Evolutionary conservation across 805 yeast species (phyloP).

Genomic region (Debaryomyces hansenii): DNA sequence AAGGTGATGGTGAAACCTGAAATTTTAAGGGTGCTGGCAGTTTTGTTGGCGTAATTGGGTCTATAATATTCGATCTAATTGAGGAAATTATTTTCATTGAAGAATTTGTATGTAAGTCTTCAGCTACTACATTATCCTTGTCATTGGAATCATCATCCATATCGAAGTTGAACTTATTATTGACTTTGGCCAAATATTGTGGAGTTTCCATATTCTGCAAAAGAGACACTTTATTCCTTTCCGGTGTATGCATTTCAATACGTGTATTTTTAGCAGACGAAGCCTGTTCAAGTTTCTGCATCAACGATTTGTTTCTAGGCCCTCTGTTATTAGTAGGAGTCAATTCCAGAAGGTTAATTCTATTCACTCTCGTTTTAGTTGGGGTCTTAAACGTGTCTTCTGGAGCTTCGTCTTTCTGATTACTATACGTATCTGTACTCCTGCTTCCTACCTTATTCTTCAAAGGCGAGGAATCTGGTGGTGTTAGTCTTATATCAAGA

Average conservation of each 20-base stretch:
- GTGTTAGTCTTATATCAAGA: constrained; percentile 55
- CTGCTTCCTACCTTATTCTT: constrained; percentile 14
- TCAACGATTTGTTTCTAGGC: not conserved
- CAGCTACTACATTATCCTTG: not conserved
- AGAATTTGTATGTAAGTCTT: not conserved
- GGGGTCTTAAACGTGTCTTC: constrained; percentile 33
- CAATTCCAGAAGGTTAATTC: constrained; percentile 9
- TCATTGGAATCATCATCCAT: not conserved
- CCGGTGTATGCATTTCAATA: not conserved
- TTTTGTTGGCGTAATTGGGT: constrained; percentile 14
- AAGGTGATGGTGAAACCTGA: constrained; percentile 48
- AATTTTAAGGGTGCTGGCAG: constrained; percentile 15
- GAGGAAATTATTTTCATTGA: not conserved
- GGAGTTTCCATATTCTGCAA: constrained; percentile 18
- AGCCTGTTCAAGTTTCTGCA: constrained; percentile 3
- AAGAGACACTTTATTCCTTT: not conserved
- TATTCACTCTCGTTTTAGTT: constrained; percentile 20
- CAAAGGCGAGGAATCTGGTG: constrained; percentile 45
- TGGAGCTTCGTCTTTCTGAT: not conserved
- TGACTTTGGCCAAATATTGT: constrained; percentile 19
- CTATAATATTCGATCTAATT: not conserved
- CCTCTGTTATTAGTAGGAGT: constrained; percentile 4
- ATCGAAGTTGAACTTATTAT: constrained; percentile 12
- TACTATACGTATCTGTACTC: not conserved
- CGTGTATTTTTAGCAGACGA: constrained; percentile 1